Conservation (phyloP, 768 basidiomycete species). For the Naganishia randhawae region DNA sequence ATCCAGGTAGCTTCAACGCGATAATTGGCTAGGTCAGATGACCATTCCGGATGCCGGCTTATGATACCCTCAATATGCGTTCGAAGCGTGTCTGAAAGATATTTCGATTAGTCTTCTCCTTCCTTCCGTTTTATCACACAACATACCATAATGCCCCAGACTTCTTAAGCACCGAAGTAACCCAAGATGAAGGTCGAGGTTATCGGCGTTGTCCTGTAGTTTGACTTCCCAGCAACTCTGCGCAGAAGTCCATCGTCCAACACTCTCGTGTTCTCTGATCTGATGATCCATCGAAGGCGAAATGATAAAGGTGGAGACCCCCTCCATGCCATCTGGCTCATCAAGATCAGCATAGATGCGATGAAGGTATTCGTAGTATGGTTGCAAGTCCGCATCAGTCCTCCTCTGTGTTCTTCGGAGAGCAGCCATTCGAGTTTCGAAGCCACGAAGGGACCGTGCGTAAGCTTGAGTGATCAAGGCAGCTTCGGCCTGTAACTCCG, state of each 20-base stretch:
- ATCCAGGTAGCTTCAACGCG: slow-evolving; percentile 94
- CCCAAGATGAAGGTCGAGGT: slow-evolving; percentile 82
- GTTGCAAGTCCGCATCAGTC: slow-evolving; percentile 57
- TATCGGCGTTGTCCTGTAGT: slow-evolving; percentile 83
- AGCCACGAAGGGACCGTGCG: slow-evolving; percentile 89
- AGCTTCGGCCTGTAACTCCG: slow-evolving; percentile 83
- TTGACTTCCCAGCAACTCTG: slow-evolving; percentile 99
- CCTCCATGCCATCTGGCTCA: slow-evolving; percentile 99
- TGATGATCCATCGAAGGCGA: slow-evolving; percentile 89
- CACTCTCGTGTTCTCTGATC: slow-evolving; percentile 95
- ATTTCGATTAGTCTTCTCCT: not conserved
- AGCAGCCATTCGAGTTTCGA: slow-evolving; percentile 73
- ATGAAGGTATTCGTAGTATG: slow-evolving; percentile 82
- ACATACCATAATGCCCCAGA: slow-evolving; percentile 90
- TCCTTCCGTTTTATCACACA: not conserved
- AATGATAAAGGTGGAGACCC: slow-evolving; percentile 80
- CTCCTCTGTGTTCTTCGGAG: slow-evolving; percentile 50
- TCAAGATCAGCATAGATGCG: slow-evolving; percentile 94
- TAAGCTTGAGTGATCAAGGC: slow-evolving; percentile 92
- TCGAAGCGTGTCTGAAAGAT: slow-evolving; percentile 73
- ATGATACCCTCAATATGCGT: slow-evolving; percentile 92
- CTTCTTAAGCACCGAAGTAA: slow-evolving; percentile 85
- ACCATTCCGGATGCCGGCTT: slow-evolving; percentile 77
- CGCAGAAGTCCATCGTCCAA: slow-evolving; percentile 93
- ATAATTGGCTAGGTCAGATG: slow-evolving; percentile 68